A percentile compares a stretch with the other conserved stretches of the same genome.
Conservation (phyloP, 2,329 filamentous ascomycete species). For the Boeremia exigua region DNA sequence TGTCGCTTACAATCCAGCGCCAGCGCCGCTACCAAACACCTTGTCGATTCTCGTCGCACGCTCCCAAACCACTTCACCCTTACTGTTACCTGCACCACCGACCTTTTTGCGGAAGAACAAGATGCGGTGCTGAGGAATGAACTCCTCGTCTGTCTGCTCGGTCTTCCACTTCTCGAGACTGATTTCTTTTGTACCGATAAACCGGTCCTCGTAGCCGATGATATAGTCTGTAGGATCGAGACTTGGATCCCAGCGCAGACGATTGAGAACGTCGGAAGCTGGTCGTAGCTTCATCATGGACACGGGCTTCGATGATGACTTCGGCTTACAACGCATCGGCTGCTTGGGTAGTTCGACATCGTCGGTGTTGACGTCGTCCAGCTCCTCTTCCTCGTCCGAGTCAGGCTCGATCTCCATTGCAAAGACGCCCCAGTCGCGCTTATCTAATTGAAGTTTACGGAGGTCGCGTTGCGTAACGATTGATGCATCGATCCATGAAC, state of each 20-base stretch:
- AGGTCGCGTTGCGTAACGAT: slow-evolving; percentile 46
- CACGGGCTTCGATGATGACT: slow-evolving; percentile 25
- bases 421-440: slow-evolving; percentile 59
- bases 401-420: slow-evolving; percentile 51
- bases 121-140: slow-evolving; percentile 63
- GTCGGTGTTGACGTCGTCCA: slow-evolving; percentile 28
- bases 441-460: slow-evolving; percentile 53
- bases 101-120: slow-evolving; percentile 55
- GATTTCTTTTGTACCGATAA: slow-evolving; percentile 57
- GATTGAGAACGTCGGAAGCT: slow-evolving; percentile 55
- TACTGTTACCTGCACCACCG: slow-evolving; percentile 25
- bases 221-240: slow-evolving; percentile 55
- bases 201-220: slow-evolving; percentile 62
- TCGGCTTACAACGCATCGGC: slow-evolving; percentile 23
- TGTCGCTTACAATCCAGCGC: background rate
- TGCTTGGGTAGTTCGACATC: slow-evolving; percentile 17
- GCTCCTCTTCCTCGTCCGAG: slow-evolving; percentile 41
- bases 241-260: slow-evolving; percentile 57
- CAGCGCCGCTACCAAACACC: slow-evolving; percentile 54
- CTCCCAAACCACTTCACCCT: slow-evolving; percentile 57
- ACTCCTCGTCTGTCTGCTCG: slow-evolving; percentile 62
- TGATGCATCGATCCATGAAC: slow-evolving; percentile 45
- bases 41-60: slow-evolving; percentile 54
- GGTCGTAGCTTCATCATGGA: slow-evolving; percentile 42
- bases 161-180: slow-evolving; percentile 58